Base-by-base conservation (phyloP, 1,284 basidiomycete genomes). In the Termitomyces sp. region DNA sequence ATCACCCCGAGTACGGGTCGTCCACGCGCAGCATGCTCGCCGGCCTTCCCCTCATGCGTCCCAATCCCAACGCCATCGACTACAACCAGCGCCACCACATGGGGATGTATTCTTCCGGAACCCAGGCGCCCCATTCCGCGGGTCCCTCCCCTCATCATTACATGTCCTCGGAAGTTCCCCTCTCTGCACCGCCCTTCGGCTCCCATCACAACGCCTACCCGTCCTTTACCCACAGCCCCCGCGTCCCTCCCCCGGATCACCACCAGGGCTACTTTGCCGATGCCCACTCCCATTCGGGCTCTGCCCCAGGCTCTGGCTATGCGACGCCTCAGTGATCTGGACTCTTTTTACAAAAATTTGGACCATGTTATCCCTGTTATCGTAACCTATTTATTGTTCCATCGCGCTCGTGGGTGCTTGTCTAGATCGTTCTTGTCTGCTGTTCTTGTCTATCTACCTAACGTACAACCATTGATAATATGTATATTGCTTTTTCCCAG, bases 131-230 rank as follows among this genome's bases (percentile, higher is more conserved):
- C 10, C 68, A 70, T 62, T 67, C 64, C 57, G 61, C 66, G 56
- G 68, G 58, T 38, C 61, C 56, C 51, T 59, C 53, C 60, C 58
- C 76, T 49, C 66, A 67, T n/a, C 62, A 65, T 42, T 72, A 69
- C 61, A 63, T 77, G 54, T 67, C 73, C 42, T 76, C 77, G 52
- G 77, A 78, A 12, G 73, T 82, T 34, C 79, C 81, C 5, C 72
- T 82, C 55, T 79, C 81, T 26, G 79, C 79, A 15, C 74, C 79
- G 1, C 70, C 80, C 1, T 82, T 77, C 60, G 73, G 70, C 15
- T 73, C 73, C 30, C 76, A 74, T 61, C 58, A 62, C 26, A 66
- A 67, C 45, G 61, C 69, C n/a, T 72, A 71, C 52, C 64, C 68
- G 0, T 66, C 68, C 1, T 67, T 67, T 52, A 62, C 66, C 48